phyloP scores from a whole-genome alignment of 306 rosid genomes.

The Cucumis melo region DNA sequence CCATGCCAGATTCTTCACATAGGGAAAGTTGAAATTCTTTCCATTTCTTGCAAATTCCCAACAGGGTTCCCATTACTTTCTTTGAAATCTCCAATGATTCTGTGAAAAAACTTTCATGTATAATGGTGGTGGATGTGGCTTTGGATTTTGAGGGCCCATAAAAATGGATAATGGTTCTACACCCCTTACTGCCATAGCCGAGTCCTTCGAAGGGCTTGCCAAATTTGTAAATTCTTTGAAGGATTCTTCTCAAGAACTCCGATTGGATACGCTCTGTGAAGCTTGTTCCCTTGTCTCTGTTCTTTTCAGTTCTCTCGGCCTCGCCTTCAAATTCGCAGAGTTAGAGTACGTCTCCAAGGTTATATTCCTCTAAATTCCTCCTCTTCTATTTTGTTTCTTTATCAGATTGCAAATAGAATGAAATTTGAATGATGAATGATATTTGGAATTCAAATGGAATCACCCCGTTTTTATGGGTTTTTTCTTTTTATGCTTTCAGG shows the following conservation, averaged over 20 bases:
- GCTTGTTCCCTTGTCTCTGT: constrained; percentile 52
- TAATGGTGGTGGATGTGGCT: background rate
- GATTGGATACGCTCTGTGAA: constrained; percentile 43
- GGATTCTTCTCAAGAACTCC: constrained; percentile 11
- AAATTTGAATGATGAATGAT: background rate
- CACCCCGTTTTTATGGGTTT: background rate
- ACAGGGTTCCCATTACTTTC: background rate
- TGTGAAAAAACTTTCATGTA: background rate
- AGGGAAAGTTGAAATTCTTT: background rate
- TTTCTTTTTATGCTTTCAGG: constrained; percentile 18
- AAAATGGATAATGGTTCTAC: background rate
- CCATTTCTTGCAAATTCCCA: background rate
- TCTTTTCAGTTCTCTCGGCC: constrained; percentile 72
- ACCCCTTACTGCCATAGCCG: constrained; percentile 59
- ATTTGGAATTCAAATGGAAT: background rate
- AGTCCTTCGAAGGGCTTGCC: constrained; percentile 52
- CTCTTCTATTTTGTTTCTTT: background rate
- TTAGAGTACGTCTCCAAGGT: constrained; percentile 84
- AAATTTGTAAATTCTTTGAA: constrained; percentile 9
- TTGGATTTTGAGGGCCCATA: background rate
- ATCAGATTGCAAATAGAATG: background rate
- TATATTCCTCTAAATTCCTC: background rate
- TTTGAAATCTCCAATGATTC: background rate
- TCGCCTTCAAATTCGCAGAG: constrained; percentile 95
- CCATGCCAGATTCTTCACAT: background rate